Conservation (phyloP, 1,284 basidiomycete species). For the Tausonia pullulans region DNA sequence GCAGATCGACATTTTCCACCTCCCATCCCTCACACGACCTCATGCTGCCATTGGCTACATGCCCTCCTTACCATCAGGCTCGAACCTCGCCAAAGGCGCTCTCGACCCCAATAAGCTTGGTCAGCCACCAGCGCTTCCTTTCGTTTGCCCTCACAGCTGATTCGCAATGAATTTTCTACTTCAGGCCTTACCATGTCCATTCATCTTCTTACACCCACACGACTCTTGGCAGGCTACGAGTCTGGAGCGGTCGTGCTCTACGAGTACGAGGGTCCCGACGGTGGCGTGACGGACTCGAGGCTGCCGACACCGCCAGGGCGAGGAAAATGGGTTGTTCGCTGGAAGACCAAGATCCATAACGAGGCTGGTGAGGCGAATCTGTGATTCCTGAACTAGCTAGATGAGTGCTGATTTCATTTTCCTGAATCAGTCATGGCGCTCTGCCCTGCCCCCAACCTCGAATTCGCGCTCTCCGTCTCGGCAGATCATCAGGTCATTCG, state of each 20-base stretch:
- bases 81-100: constrained; percentile 3
- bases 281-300: constrained; percentile 20
- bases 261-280: constrained; percentile 34
- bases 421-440: constrained; percentile 66
- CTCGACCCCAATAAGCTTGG: constrained; percentile 7
- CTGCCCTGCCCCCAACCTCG: constrained; percentile 49
- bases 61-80: constrained; percentile 20
- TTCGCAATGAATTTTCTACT: background rate
- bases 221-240: constrained; percentile 64
- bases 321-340: constrained; percentile 57
- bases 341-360: constrained; percentile 58
- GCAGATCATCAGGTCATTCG: constrained; percentile 67
- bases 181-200: constrained; percentile 75
- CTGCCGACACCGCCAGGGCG: constrained; percentile 12
- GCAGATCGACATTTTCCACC: constrained; percentile 53
- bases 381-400: background rate
- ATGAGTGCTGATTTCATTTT: background rate
- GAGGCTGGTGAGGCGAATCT: constrained; percentile 52
- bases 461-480: constrained; percentile 62
- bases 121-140: background rate
- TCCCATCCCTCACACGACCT: constrained; percentile 51
- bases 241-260: constrained; percentile 62
- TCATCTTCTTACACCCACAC: constrained; percentile 46
- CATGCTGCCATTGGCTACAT: constrained; percentile 54
- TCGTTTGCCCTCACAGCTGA: background rate